Percentiles rank a stretch among this genome's conserved stretches.
These are phyloP conservation scores for Eucalyptus polybractea DNA, from an alignment of 345 rosid genomes.

Conservation along the genomic window DNA sequence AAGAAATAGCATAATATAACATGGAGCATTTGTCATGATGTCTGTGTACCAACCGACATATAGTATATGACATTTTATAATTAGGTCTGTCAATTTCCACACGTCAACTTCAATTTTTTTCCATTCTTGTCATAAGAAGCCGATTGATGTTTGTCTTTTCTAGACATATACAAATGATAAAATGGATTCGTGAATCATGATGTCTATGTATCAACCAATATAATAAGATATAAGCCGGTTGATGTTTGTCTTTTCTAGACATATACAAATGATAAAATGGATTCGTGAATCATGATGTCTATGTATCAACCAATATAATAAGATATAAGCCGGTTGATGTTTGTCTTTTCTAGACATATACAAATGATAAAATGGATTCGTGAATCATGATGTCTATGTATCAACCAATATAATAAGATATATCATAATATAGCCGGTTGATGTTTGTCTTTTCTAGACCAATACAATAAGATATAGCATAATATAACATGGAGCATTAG, in stretches of 20 bases:
- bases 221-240: background rate
- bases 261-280: background rate
- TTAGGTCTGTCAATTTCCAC: background rate
- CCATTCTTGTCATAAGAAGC: background rate
- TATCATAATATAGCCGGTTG: background rate
- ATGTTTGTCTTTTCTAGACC: no score
- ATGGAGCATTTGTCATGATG: background rate
- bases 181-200: background rate
- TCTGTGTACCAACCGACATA: background rate
- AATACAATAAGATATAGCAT: background rate
- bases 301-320: background rate
- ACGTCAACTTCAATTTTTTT: background rate
- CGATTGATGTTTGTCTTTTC: background rate
- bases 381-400: background rate
- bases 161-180: background rate
- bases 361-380: background rate
- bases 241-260: background rate
- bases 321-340: background rate
- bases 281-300: background rate
- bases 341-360: background rate
- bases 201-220: background rate
- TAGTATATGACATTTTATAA: background rate
- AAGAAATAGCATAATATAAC: background rate
- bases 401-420: background rate
- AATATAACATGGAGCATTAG: background rate